Conservation (phyloP, 179 eudicot species). For the Silene noctiflora region DNA sequence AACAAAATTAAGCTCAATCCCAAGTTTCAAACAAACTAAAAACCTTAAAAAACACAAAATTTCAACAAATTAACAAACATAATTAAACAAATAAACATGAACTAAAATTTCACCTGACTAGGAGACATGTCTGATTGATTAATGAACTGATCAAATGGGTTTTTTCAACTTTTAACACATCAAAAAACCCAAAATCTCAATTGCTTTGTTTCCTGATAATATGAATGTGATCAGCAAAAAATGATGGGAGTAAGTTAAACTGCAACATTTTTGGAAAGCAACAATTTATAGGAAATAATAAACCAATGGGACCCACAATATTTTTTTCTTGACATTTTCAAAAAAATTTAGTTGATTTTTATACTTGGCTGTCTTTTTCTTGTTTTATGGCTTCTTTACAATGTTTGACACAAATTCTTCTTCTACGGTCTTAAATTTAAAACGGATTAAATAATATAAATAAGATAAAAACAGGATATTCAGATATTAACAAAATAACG, state of each 20-base stretch:
- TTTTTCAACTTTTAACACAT: not conserved
- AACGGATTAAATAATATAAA: no score
- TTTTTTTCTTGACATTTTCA: not conserved
- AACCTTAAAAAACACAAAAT: not conserved
- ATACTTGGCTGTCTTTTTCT: not conserved
- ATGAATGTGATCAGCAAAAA: conserved; percentile 14
- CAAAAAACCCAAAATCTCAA: conserved; percentile 13
- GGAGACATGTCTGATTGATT: conserved; percentile 36
- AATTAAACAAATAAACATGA: not conserved
- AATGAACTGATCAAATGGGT: not conserved
- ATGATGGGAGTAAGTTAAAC: conserved; percentile 1
- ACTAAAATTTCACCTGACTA: conserved; percentile 28
- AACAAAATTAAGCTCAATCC: conserved; percentile 17
- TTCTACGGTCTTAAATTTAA: no score
- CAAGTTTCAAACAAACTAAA: not conserved
- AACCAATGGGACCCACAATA: conserved; percentile 10
- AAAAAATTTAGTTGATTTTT: not conserved
- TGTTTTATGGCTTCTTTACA: not conserved
- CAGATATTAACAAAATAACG: no score
- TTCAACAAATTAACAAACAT: conserved; percentile 3
- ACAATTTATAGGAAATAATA: not conserved
- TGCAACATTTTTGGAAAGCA: conserved; percentile 30
- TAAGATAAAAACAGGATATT: no score
- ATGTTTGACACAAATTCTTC: not conserved
- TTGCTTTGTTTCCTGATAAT: not conserved